phyloP scores from a whole-genome alignment of 257 asterid species.

The Solanum dulcamara region DNA sequence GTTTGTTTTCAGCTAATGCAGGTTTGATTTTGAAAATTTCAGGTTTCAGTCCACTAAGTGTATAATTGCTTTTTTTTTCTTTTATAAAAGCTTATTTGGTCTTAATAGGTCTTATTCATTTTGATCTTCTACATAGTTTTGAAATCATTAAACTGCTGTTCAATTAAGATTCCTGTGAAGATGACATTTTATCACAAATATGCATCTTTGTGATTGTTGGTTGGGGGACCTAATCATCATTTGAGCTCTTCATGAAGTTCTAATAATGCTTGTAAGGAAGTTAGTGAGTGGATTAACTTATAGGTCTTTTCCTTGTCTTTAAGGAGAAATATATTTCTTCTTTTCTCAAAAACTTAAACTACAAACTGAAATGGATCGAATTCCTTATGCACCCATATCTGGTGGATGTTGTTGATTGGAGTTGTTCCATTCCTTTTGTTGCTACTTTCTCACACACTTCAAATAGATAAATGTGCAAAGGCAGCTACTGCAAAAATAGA shows the following conservation, averaged over 20 bases:
- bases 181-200: background rate
- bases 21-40: background rate
- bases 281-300: background rate
- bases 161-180: background rate
- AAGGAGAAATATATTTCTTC: background rate
- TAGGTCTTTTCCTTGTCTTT: background rate
- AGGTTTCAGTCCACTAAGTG: background rate
- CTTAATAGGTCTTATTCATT: background rate
- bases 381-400: background rate
- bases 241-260: background rate
- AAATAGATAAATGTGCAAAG: background rate
- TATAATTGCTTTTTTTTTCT: background rate
- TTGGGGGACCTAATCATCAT: background rate
- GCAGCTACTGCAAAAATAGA: background rate
- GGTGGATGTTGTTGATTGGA: background rate
- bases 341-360: background rate
- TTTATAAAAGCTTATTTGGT: background rate
- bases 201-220: background rate
- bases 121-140: background rate
- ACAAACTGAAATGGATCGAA: background rate
- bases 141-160: background rate
- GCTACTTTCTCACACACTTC: background rate
- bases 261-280: background rate
- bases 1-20: background rate
- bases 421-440: background rate